Percentiles rank a stretch among this genome's conserved stretches.
Conservation (phyloP, 495 filamentous ascomycete genomes). For the Penicillium pulvis region DNA sequence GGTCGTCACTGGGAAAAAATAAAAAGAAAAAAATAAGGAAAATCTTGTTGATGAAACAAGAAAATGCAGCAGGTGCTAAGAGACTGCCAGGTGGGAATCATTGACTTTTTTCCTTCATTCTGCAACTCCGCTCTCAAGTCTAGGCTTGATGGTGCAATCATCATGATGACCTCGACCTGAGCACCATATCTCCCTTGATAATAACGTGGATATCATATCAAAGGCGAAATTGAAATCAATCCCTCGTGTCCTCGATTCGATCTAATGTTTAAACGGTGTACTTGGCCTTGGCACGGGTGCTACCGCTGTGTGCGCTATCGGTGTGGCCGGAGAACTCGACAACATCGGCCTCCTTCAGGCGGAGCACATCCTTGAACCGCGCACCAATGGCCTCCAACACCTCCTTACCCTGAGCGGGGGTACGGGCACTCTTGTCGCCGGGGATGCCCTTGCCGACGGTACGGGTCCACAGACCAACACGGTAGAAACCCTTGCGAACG, state of each 20-base stretch:
- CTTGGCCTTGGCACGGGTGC: conserved; percentile 94
- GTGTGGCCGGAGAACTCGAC: conserved; percentile 98
- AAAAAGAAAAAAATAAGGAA: conserved; percentile 7
- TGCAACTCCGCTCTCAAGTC: conserved; percentile 12
- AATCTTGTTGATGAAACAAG: not conserved
- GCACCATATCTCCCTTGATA: not conserved
- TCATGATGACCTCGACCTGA: not conserved
- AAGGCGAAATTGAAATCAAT: conserved; percentile 4
- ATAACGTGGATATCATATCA: not conserved
- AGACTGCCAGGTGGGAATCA: conserved; percentile 21
- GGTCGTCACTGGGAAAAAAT: conserved; percentile 25
- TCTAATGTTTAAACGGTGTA: conserved; percentile 64
- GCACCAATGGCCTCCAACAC: conserved; percentile 78
- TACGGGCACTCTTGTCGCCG: conserved; percentile 70
- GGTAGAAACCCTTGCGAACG: conserved; percentile 96
- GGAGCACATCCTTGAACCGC: conserved; percentile 88
- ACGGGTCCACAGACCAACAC: conserved; percentile 90
- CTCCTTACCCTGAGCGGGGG: conserved; percentile 78
- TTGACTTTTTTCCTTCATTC: conserved; percentile 19
- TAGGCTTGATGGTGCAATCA: conserved; percentile 1
- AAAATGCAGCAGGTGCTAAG: conserved; percentile 23
- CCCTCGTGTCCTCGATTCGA: not conserved
- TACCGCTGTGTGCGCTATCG: conserved; percentile 87
- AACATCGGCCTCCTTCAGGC: conserved; percentile 68
- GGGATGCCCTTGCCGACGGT: conserved; percentile 83